Base-by-base conservation (phyloP, 1,284 basidiomycete genomes). In the Rhodofomes roseus region DNA sequence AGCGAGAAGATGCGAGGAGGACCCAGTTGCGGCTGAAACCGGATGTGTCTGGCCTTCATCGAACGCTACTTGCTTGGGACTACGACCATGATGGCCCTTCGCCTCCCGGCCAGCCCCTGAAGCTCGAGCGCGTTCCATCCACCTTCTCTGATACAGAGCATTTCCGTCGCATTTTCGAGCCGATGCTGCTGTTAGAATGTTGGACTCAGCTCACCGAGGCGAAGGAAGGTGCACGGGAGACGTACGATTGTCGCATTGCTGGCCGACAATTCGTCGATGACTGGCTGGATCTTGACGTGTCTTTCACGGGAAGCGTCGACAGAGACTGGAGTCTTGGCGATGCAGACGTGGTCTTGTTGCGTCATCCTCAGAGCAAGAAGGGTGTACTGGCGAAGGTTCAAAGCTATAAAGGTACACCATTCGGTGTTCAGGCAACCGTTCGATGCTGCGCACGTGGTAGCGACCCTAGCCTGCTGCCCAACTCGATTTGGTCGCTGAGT, bases 181-280 rank as follows among this genome's bases (percentile, higher is more conserved):
- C 97, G 1, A 79, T 99, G n/a, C 79, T 98, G 25, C 76, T 96
- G 34, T 80, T 93, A 61, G 97, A 99, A 74, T 89, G 92, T 63
- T 98, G 97, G 96, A 86, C 91, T 31, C 94, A 98, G 69, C 82
- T 98, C 58, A 70, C 79, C 37, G 84, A 93, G 70, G 85, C 93
- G 31, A 90, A 93, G 67, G 86, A 91, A 59, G 83, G 87, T 56
- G 68, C 69, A 5, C 79, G 78, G 41, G 81, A 86, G 9, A 73
- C 75, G 1, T 81, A 86, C 59, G 77, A 81, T 22, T 83, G 81
- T 72, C 83, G 81, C 59, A 80, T 95, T 48, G 77, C 76, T 36
- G 82, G 83, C 14, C 84, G 89, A 23, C 81, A 83, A 63, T 89
- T 83, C 66, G 79, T 82, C 2, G 87, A 92, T 66, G 84, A 87